phyloP scores from a whole-genome alignment of 2,329 filamentous ascomycete genomes.

The Scedosporium boydii region DNA sequence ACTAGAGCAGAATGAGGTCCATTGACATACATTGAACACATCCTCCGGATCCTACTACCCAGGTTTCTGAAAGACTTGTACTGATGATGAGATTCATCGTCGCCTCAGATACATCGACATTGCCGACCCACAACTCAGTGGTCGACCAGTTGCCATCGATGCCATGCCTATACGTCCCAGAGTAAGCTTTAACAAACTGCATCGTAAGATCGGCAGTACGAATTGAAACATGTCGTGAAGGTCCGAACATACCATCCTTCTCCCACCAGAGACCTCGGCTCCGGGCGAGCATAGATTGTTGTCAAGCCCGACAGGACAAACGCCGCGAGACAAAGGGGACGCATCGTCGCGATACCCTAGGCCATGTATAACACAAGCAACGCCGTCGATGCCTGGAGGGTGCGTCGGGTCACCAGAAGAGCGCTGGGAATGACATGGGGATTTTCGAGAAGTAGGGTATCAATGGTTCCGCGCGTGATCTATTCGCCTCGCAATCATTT shows the following conservation, averaged over 20 bases:
- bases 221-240: neutral
- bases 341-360: neutral
- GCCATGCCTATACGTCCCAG: slow-evolving; percentile 41
- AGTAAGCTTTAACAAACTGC: neutral
- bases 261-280: slow-evolving; percentile 4
- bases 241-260: slow-evolving; percentile 1
- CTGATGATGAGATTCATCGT: slow-evolving; percentile 41
- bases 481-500: neutral
- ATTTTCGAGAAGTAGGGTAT: neutral
- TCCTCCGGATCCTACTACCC: slow-evolving; percentile 52
- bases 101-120: slow-evolving; percentile 20
- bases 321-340: neutral
- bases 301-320: neutral
- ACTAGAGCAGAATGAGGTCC: neutral
- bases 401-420: slow-evolving; percentile 5
- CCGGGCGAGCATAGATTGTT: slow-evolving; percentile 1
- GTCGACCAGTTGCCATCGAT: slow-evolving; percentile 66
- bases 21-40: slow-evolving; percentile 37
- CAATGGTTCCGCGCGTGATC: neutral
- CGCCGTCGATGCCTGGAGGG: neutral
- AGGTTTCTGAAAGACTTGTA: slow-evolving; percentile 62
- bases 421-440: slow-evolving; percentile 1
- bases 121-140: slow-evolving; percentile 50
- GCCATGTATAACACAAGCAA: neutral
- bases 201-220: neutral